A percentile compares a stretch with the other conserved stretches of the same genome.
Evolutionary conservation across 1,284 basidiomycete species (phyloP).

Genomic region (Agaricales sp.): DNA sequence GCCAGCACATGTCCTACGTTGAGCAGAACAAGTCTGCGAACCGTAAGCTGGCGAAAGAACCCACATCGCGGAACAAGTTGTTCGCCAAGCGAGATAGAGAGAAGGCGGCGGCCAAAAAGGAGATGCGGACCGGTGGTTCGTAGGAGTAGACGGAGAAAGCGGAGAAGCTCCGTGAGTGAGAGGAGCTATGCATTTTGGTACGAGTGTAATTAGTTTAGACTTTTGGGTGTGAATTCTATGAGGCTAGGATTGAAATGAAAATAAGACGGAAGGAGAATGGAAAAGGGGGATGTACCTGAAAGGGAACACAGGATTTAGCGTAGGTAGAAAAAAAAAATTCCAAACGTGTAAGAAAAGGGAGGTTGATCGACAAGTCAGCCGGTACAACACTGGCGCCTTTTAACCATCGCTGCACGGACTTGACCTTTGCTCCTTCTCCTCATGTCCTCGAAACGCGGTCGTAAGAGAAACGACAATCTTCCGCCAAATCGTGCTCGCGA

Average conservation of each 20-base stretch:
- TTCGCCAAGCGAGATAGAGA: constrained; percentile 77
- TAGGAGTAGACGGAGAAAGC: not conserved
- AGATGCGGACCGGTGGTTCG: not conserved
- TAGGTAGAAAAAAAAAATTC: constrained; percentile 1
- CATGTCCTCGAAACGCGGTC: constrained; percentile 81
- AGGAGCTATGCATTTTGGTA: not conserved
- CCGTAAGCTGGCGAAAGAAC: constrained; percentile 52
- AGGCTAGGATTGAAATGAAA: not conserved
- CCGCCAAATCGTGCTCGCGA: constrained; percentile 88
- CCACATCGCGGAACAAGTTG: constrained; percentile 65
- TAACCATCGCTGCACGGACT: constrained; percentile 1
- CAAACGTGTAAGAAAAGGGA: not conserved
- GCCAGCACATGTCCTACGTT: constrained; percentile 82
- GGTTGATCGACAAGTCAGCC: not conserved
- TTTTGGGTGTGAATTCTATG: constrained; percentile 1
- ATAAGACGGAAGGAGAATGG: not conserved
- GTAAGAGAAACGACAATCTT: constrained; percentile 86
- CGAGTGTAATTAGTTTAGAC: not conserved
- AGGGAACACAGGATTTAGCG: not conserved
- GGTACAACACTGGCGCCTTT: not conserved
- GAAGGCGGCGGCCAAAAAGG: constrained; percentile 30
- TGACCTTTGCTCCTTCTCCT: constrained; percentile 12
- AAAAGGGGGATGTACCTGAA: not conserved
- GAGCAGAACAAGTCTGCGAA: constrained; percentile 90
- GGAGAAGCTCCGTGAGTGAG: not conserved